Base-by-base conservation (phyloP, 345 rosid genomes). In the Syzygium aqueum region DNA sequence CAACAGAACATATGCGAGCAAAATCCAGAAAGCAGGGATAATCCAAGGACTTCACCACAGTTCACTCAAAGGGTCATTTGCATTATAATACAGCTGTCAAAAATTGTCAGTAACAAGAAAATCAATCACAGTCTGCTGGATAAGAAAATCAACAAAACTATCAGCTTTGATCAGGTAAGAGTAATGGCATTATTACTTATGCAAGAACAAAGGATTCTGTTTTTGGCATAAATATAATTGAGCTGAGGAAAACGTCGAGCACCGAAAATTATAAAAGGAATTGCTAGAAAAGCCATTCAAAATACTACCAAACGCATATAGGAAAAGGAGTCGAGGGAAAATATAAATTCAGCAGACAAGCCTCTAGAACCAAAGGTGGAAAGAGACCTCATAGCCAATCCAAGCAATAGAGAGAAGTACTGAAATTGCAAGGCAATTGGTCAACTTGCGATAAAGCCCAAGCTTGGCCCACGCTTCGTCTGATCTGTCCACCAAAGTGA, bases 21-120 rank as follows among this genome's bases (percentile, higher is more conserved):
- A 88, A 86, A 85, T 89, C 93, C 95, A 93, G 91, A 93, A 92
- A 86, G 94, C 95, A 2, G 95, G 92, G 88, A 92, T 92, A 85
- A 90, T 87, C 94, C 94, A 92, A 54, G 94, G 92, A 78, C 86
- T 89, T 86, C 73, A 90, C 94, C 93, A 93, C 84, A 89, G 85
- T 88, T 93, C 95, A 86, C 94, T 90, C 87, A 93, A 89, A 8
- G 93, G 92, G 85, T 93, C 94, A 30, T 91, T 91, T 43, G 95
- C 94, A 88, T 92, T 93, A 37, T 90, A 92, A 86, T 92, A 92
- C 78, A 93, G 84, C 94, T 93, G 90, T 77, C 59, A 87, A 33
- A 67, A 50, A 43, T 28, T 80, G 80, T 73, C 49, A 33, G 80
- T 14, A 73, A 10, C 80, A 37, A 77, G 51, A 50, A 33, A 57